Base-by-base conservation (phyloP, 2,329 filamentous ascomycete genomes). In the Diaporthe sp. region DNA sequence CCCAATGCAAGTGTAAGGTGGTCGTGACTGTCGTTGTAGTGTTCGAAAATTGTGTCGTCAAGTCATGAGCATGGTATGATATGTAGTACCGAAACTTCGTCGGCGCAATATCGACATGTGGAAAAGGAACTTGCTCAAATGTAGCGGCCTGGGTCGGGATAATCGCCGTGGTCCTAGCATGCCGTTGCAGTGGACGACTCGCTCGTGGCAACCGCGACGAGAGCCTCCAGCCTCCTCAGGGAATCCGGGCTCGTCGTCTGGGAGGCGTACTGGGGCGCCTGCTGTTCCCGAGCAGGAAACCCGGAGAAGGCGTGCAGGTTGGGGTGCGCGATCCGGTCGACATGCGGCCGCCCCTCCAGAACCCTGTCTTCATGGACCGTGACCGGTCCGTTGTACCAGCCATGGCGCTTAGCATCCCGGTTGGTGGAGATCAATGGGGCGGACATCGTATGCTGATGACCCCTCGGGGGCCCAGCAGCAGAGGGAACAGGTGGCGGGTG, bases 341-440 rank as follows among this genome's bases (percentile, higher is more conserved):
- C 88, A 60, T 87, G 87, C 1, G 79, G 77, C 17, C 80, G 80
- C 8, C 82, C 81, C 73, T 86, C 85, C 25, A 84, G 83, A 19
- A 81, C 83, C 12, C 80, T 82, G 45, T 85, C 82, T 15, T 81
- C 79, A 47, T 85, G 83, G 3, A 82, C 79, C 0, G 83, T 80
- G 17, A 83, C 80, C 0, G 88, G 87, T 0, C 88, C 88, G 54
- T 94, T 91, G 78, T 95, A 95, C 93, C 93, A 95, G 1, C 89
- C 93, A 75, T 92, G 91, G 3, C 93, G 89, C 80, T 93, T 94
- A 40, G 85, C 85, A 76, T 90, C 91, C 12, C 90, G 87, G 4
- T 89, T 86, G 0, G 89, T 91, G 13, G 87, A 85, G 45, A 89
- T 84, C 0, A 87, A 85, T 0, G 90, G 90, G 1, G 90, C 90